Evolutionary conservation across 2,329 filamentous ascomycete genomes (phyloP), one percentile per base, ranked within the genome.

Genomic region (Epichloe glyceriae): DNA sequence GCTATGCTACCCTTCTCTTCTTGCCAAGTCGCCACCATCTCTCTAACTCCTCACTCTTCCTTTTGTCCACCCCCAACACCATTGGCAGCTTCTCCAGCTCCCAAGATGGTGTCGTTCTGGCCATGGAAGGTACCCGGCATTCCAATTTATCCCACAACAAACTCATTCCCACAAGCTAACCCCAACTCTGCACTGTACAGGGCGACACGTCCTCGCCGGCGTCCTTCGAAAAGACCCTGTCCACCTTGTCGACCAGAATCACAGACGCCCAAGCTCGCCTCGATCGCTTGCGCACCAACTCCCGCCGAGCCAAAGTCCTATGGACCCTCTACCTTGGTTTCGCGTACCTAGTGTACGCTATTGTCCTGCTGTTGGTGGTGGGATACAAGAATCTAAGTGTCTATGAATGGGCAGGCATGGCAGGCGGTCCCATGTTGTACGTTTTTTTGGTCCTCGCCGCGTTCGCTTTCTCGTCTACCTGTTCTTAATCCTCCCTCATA

Each of bases 261-360:
- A 75, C 83, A 40, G 78, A 81, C 55, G 81, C 84, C 2, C 85
- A 85, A 59, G 72, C 83, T 41, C 80, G 77, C 48, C 83, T 96
- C 57, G 89, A 95, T 61, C 74, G 73, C 41, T 75, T 85, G 39
- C 82, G 88, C 45, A 77, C 84, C 58, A 79, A 78, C 54, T 82
- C 86, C 47, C 82, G 91, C 52, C 85, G 90, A 52, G 78, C 85
- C 60, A 91, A 86, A 58, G 87, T 88, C 38, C 78, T 97, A 50
- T 89, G 83, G 80, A 95, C 89, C 0, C 78, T 98, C 14, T 98
- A 97, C 65, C 82, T 90, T 3, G 82, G 82, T 51, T 91, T 98
- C 60, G 87, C 85, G 47, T 98, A 97, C 67, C 82, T 96, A 4
- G 79, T 97, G 45, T 90, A 88, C 60, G 78, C 82, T 10, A 82